phyloP scores from a whole-genome alignment of 139 green algal genomes.

The Micromonas commoda region DNA sequence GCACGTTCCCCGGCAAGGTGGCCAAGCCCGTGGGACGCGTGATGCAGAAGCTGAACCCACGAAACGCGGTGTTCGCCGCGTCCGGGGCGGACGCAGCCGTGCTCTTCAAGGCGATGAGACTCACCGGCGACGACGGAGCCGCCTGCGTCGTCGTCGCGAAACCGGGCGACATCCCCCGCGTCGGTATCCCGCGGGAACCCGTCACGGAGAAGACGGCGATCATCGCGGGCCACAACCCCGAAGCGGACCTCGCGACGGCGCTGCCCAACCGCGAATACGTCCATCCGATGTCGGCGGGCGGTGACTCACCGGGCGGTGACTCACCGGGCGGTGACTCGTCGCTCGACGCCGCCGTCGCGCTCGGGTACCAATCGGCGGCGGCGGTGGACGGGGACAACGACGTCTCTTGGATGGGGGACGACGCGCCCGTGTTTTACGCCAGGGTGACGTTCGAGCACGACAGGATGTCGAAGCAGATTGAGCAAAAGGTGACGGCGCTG shows the following conservation, averaged over 20 bases:
- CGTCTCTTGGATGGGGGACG: background rate
- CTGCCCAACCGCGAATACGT: too few species aligned
- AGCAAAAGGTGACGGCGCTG: background rate
- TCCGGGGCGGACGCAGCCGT: background rate
- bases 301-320: background rate
- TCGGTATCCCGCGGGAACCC: too few species aligned
- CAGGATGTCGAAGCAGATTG: background rate
- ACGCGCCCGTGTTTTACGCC: background rate
- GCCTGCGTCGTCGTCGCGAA: background rate
- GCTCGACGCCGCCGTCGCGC: too few species aligned
- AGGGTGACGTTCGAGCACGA: constrained; percentile 1
- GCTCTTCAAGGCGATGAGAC: background rate
- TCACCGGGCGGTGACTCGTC: background rate
- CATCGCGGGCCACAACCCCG: too few species aligned
- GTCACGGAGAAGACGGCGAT: too few species aligned
- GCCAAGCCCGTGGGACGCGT: background rate
- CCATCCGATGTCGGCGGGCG: too few species aligned
- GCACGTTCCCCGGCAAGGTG: background rate
- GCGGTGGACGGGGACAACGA: too few species aligned
- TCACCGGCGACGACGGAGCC: background rate
- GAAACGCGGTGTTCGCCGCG: background rate
- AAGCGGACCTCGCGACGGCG: too few species aligned
- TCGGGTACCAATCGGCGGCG: background rate
- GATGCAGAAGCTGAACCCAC: background rate
- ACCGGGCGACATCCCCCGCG: too few species aligned